A percentile compares a stretch with the other conserved stretches of the same genome.
phyloP scores from a whole-genome alignment of 495 filamentous ascomycete genomes.

The Cladorrhinum samala region DNA sequence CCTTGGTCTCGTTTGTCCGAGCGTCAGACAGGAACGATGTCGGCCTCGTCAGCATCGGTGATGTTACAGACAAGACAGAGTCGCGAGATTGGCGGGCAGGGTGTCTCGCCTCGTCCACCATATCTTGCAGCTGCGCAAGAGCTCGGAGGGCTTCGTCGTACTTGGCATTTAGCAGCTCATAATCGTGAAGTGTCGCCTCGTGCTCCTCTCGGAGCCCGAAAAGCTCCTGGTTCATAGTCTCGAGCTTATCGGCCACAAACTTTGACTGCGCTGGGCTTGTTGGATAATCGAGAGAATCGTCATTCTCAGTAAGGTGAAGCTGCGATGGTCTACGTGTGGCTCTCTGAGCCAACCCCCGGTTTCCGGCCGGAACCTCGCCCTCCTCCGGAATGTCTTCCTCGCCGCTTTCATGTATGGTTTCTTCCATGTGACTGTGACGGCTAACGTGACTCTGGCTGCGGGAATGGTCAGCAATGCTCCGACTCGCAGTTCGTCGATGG shows the following conservation, averaged over 20 bases:
- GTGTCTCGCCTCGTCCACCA: slow-evolving; percentile 75
- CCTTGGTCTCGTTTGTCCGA: slow-evolving; percentile 67
- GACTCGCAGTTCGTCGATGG: slow-evolving; percentile 36
- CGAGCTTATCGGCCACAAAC: slow-evolving; percentile 87
- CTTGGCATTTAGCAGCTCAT: slow-evolving; percentile 74
- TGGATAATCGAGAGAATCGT: slow-evolving; percentile 32
- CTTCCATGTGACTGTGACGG: slow-evolving; percentile 44
- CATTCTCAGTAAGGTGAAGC: slow-evolving; percentile 9
- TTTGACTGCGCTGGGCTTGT: slow-evolving; percentile 73
- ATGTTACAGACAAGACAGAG: slow-evolving; percentile 49
- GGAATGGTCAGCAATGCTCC: slow-evolving; percentile 42
- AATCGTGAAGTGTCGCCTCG: slow-evolving; percentile 74
- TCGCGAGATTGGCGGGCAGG: slow-evolving; percentile 44
- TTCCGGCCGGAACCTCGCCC: slow-evolving; percentile 22
- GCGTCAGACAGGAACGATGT: slow-evolving; percentile 89
- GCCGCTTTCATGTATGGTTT: slow-evolving; percentile 44
- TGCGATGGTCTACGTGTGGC: slow-evolving; percentile 25
- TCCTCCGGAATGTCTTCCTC: slow-evolving; percentile 30
- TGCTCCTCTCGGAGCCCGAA: slow-evolving; percentile 87
- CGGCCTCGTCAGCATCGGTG: slow-evolving; percentile 58
- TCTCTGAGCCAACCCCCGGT: slow-evolving; percentile 25
- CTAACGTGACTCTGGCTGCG: slow-evolving; percentile 46
- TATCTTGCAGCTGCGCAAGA: slow-evolving; percentile 77
- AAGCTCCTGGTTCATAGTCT: slow-evolving; percentile 86
- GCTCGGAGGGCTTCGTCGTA: slow-evolving; percentile 84